Evolutionary conservation across 1,284 basidiomycete genomes (phyloP).

Genomic region (Pseudozyma thailandica): DNA sequence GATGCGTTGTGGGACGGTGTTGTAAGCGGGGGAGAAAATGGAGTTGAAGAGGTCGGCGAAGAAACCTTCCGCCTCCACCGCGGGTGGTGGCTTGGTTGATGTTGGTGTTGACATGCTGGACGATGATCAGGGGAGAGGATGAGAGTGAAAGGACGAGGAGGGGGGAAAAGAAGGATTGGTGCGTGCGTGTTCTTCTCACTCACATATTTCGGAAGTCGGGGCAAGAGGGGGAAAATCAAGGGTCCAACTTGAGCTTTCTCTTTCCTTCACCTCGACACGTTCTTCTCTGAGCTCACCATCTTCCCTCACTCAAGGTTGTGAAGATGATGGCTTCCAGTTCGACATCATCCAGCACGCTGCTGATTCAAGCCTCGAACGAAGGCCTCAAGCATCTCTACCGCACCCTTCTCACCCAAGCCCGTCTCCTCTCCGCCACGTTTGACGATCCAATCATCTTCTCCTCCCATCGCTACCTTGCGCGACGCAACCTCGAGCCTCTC

Average conservation of each 20-base stretch:
- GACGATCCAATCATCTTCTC: constrained; percentile 23
- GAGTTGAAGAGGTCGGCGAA: constrained; percentile 47
- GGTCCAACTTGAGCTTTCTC: constrained; percentile 10
- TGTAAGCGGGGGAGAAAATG: constrained; percentile 62
- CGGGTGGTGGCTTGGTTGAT: background rate
- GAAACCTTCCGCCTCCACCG: background rate
- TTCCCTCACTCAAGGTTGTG: background rate
- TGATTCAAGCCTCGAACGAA: constrained; percentile 8
- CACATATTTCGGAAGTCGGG: constrained; percentile 25
- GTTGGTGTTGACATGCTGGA: constrained; percentile 13
- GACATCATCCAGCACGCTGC: constrained; percentile 5
- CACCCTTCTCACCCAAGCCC: constrained; percentile 32
- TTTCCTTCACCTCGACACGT: background rate
- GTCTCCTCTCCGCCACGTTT: constrained; percentile 25
- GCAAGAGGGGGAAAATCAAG: constrained; percentile 4
- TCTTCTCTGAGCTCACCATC: background rate
- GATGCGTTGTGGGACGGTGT: constrained; percentile 53
- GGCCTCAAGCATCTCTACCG: constrained; percentile 40
- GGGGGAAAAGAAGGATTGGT: background rate
- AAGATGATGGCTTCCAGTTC: constrained; percentile 21
- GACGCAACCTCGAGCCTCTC: constrained; percentile 37
- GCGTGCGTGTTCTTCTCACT: constrained; percentile 15
- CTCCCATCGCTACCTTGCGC: constrained; percentile 37
- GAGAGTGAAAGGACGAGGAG: background rate
- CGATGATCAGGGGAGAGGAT: too few relatives aligned